These are phyloP conservation scores for Thielaviopsis musarum DNA, from an alignment of 2,329 filamentous ascomycete genomes.

Conservation along the genomic window DNA sequence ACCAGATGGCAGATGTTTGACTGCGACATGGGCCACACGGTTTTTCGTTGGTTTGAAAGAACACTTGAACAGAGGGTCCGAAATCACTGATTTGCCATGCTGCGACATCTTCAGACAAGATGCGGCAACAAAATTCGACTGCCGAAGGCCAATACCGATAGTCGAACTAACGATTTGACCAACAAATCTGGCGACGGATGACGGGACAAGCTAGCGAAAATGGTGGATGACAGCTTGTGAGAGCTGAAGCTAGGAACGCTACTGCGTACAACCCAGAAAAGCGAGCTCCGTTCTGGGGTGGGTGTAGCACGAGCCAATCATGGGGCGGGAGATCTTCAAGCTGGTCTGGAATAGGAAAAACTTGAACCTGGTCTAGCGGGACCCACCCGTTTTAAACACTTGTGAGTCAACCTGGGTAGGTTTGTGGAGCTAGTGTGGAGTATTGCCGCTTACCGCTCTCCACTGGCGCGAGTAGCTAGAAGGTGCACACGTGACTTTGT, in stretches of 20 bases:
- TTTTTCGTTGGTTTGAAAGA: background rate
- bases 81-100: background rate
- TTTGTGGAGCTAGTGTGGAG: constrained; percentile 9
- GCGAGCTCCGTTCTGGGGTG: background rate
- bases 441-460: background rate
- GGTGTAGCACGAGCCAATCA: constrained; percentile 1
- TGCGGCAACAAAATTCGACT: background rate
- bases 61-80: background rate
- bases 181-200: no score
- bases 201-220: background rate
- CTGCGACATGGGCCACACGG: constrained; percentile 2
- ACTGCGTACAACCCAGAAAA: background rate
- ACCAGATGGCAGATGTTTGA: constrained; percentile 4
- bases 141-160: background rate
- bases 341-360: background rate
- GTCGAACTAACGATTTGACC: background rate
- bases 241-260: background rate
- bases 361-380: background rate
- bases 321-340: background rate
- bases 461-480: background rate
- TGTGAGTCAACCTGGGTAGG: background rate
- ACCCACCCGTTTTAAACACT: background rate
- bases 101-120: background rate
- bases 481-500: constrained; percentile 3
- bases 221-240: background rate